Evolutionary conservation across 2,329 filamentous ascomycete species (phyloP), one percentile per base, ranked within the genome.

Genomic region (Rosellinia necatrix): DNA sequence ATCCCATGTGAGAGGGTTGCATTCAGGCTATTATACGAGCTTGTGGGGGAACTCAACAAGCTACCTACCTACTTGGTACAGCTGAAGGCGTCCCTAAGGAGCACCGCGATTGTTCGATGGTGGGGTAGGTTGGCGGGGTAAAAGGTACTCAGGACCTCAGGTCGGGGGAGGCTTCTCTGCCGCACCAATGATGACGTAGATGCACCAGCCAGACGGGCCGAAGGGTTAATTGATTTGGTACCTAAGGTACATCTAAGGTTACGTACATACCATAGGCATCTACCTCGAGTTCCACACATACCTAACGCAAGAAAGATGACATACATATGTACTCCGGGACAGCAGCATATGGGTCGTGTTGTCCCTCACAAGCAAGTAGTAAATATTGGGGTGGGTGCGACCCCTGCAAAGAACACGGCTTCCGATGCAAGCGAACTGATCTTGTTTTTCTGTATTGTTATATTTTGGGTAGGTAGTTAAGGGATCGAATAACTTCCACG

Each of bases 81-180:
- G n/a, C 19, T 17, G 17, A 7, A 13, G 30, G 7, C 9, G 7
- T 15, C 17, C 8, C 22, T 32, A n/a, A n/a, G n/a, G n/a, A n/a
- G n/a, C n/a, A n/a, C n/a, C n/a, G n/a, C n/a, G 21, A 1, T 35
- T 49, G 22, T 42, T 44, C 41, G 38, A 54, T 49, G 51, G 56
- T 38, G 53, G 56, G 56, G 56, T 59, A 58, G 42, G 27, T 17
- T 47, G 48, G 56, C 52, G 56, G 56, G 56, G 52, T 56, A 59
- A 48, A 37, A 17, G 3, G 43, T 46, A 29, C 47, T 52, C 21
- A 27, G 10, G 21, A 6, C n/a, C 27, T 13, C 30, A 13, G 17
- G 21, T 40, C 38, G 38, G 38, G 10, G 42, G 25, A n/a, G n/a
- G 35, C n/a, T 22, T 35, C 37, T 48, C 35, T 35, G 25, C 54